Evolutionary conservation across 345 rosid species (phyloP).

Genomic region (Brassica carinata): DNA sequence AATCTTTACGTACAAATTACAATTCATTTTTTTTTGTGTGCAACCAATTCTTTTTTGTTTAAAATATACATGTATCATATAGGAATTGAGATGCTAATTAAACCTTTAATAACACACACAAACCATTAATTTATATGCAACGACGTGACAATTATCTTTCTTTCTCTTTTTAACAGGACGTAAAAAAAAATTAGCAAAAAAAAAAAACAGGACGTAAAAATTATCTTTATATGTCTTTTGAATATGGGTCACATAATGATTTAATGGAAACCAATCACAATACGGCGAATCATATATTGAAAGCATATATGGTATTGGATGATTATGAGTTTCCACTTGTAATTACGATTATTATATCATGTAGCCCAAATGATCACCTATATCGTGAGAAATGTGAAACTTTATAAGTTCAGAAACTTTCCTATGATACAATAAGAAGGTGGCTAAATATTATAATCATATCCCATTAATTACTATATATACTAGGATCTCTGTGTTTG

Average conservation of each 20-base stretch:
- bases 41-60: not conserved
- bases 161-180: not conserved
- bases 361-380: constrained; percentile 9
- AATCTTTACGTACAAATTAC: no score
- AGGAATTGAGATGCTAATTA: not conserved
- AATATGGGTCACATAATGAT: not conserved
- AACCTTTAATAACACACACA: not conserved
- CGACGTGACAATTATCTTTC: not conserved
- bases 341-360: not conserved
- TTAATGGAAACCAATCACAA: not conserved
- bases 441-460: constrained; percentile 14
- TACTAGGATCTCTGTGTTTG: not conserved
- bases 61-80: no score
- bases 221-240: not conserved
- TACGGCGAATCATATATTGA: not conserved
- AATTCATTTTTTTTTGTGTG: no score
- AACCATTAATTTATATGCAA: not conserved
- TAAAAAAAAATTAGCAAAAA: no score
- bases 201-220: not conserved
- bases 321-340: constrained; percentile 27
- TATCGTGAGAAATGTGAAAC: constrained; percentile 30
- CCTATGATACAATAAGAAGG: constrained; percentile 18
- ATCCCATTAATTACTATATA: not conserved
- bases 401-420: constrained; percentile 21
- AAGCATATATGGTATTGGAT: constrained; percentile 22